phyloP scores from a whole-genome alignment of 108 stramenopile species.

The Skeletonema tropicum region DNA sequence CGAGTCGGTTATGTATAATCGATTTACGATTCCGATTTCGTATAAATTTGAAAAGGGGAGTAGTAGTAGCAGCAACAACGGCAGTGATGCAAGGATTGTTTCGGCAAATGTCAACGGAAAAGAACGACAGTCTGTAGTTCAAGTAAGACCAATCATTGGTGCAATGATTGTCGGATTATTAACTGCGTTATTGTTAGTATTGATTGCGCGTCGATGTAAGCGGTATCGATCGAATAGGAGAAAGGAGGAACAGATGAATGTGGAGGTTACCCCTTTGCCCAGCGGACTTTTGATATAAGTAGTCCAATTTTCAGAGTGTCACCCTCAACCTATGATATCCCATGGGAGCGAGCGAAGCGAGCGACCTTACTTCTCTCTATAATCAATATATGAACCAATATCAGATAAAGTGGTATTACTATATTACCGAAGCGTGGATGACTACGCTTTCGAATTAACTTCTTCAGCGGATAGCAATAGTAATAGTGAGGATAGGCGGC shows the following conservation, averaged over 20 bases:
- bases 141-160: not conserved
- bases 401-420: no score
- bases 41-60: not conserved
- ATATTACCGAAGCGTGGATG: no score
- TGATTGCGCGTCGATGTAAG: not conserved
- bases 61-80: not conserved
- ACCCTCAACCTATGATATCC: no score
- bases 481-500: no score
- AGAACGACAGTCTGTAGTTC: not conserved
- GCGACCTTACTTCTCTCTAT: no score
- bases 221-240: not conserved
- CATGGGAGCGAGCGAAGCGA: no score
- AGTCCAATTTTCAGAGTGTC: no score
- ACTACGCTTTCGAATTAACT: no score
- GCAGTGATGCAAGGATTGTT: not conserved
- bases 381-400: no score
- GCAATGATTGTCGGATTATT: not conserved
- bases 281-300: not conserved
- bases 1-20: constrained; percentile 1
- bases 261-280: not conserved
- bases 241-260: not conserved
- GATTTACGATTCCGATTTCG: not conserved
- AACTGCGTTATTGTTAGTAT: not conserved
- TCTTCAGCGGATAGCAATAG: no score
- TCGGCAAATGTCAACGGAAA: not conserved